Evolutionary conservation across 2,329 filamentous ascomycete species (phyloP), one percentile per base, ranked within the genome.

Genomic region (Cladosporium sp.): DNA sequence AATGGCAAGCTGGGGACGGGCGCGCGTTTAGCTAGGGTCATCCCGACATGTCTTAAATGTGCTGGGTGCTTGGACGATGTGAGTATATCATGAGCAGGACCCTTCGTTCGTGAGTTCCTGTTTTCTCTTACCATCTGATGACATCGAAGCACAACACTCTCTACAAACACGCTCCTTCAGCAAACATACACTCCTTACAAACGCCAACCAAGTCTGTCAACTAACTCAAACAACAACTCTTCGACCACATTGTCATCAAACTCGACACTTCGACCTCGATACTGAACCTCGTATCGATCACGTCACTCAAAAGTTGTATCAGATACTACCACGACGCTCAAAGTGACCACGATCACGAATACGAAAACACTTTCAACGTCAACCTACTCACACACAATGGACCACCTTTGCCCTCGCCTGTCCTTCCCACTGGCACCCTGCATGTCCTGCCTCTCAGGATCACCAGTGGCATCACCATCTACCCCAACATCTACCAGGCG

Each of bases 331-430:
- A 51, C 49, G 49, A 51, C 36, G 17, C 17, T 36, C 17, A 51
- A 25, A 39, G 30, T 34, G 14, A 51, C 49, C 36, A 37, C 30
- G 19, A 51, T 20, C 36, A 51, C 49, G 30, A 37, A 25, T 19
- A 12, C 40, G 17, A 43, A 20, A 43, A 43, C n/a, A 5, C 9
- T 34, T 8, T 34, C 30, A 12, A 34, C 30, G 30, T 34, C 30
- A 9, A 9, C 34, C 36, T 51, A 39, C 22, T 38, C 40, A 17
- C 30, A 39, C 45, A 36, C 25, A 59, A 69, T 70, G 68, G 68
- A 70, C 52, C 68, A 70, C 50, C 66, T 70, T 22, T 70, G 68
- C 62, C 68, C 68, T 38, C 61, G 67, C 28, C 60, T 65, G 15
- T 64, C 64, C 6, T 68, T 66, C 43, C 67, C 68, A 15, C 56